Base-by-base conservation (phyloP, 768 basidiomycete species). In the Hygrocybe punicea region DNA sequence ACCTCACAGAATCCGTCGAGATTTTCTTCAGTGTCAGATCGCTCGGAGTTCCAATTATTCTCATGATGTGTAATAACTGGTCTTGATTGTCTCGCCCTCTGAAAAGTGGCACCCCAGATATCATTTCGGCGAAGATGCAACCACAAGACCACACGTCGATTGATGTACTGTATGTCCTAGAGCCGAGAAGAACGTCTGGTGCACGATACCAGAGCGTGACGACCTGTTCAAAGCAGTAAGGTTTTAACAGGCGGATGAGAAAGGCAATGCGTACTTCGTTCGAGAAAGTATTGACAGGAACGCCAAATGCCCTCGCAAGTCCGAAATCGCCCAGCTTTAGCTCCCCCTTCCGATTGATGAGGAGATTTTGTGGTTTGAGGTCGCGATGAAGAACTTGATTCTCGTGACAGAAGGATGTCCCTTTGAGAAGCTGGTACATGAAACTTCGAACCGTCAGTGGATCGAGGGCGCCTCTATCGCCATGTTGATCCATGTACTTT, bases 121-220 rank as follows among this genome's bases (percentile, higher is more conserved):
- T 98, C 96, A 99, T 98, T 74, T 99, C 97, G 17, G 97, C 96
- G 69, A 99, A 97, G 68, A 99, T 99, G 70, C 97, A 98, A 9
- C 97, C 97, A 56, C 93, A 96, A 13, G 92, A 94, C 97, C 97
- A 99, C 50, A 98, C 90, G 70, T 99, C 97, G 64, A 99, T 98
- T 29, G 91, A 93, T 2, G 97, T 98, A 75, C 89, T 95, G 70
- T 99, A 99, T 17, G 96, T 98, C 58, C 97, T 82, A 19, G 93
- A 96, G 51, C 97, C 97, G 61, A 99, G 84, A 23, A 99, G 83
- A 42, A 99, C 97, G 67, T 99, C 97, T 0, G 97, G 97, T 1
- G 97, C 95, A 53, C 97, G 87, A 71, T 99, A 99, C 97, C 97
- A 99, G 13, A 98, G 74, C 25, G 97, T 99, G 19, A 98, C 97